Evolutionary conservation across 305 asterid genomes (phyloP).

Genomic region (Petunia hybrid): DNA sequence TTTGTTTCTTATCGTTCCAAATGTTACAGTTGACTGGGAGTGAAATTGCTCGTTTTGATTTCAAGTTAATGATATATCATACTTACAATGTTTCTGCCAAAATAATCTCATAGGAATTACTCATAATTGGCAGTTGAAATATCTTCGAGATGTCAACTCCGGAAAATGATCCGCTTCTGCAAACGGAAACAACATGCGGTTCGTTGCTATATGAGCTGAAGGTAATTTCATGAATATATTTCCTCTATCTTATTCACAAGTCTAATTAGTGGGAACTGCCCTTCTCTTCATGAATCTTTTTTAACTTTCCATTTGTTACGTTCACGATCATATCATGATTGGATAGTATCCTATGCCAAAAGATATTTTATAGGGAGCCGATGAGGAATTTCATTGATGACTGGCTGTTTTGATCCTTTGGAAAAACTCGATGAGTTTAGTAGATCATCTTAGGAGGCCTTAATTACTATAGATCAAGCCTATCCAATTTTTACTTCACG

Average conservation of each 20-base stretch:
- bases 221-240: slow-evolving; percentile 48
- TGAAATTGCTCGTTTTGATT: not conserved
- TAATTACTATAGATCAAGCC: no score
- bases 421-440: not conserved
- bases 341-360: not conserved
- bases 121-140: slow-evolving; percentile 1
- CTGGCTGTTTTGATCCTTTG: not conserved
- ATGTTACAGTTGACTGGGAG: not conserved
- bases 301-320: not conserved
- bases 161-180: slow-evolving; percentile 46
- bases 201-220: slow-evolving; percentile 80
- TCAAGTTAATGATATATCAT: no score
- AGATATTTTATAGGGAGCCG: no score
- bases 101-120: not conserved
- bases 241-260: not conserved
- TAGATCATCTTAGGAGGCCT: no score
- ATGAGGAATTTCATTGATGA: not conserved
- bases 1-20: not conserved
- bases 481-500: no score
- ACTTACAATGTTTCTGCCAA: not conserved
- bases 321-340: slow-evolving; percentile 5
- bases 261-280: slow-evolving; percentile 10
- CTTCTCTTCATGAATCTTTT: not conserved
- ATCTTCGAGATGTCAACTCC: slow-evolving; percentile 42
- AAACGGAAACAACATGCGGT: slow-evolving; percentile 81